Evolutionary conservation across 1,284 basidiomycete genomes (phyloP).

Genomic region (Thelephora terrestris): DNA sequence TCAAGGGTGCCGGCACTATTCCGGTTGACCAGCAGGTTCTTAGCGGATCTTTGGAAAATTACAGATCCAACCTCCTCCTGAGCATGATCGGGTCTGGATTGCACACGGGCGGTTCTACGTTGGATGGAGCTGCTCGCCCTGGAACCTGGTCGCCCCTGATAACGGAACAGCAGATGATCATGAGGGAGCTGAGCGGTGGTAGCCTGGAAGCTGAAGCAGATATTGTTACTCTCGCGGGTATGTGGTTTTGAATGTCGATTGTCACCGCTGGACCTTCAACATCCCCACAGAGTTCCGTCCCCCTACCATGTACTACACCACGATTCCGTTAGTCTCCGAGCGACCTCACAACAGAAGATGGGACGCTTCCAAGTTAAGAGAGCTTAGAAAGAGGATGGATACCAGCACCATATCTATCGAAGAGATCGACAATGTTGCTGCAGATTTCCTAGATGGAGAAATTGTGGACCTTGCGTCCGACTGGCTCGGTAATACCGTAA

Average conservation of each 20-base stretch:
- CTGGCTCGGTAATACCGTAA: conserved; percentile 96
- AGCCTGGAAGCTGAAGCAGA: conserved; percentile 73
- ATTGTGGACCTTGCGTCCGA: conserved; percentile 94
- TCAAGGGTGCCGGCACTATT: conserved; percentile 81
- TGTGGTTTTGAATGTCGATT: conserved; percentile 19
- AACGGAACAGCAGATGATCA: conserved; percentile 91
- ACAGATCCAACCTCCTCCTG: conserved; percentile 81
- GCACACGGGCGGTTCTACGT: conserved; percentile 41
- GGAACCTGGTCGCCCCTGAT: conserved; percentile 58
- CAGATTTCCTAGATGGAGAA: conserved; percentile 84
- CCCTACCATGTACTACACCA: conserved; percentile 88
- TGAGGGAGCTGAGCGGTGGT: conserved; percentile 82
- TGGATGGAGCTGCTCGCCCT: conserved; percentile 48
- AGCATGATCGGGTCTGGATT: conserved; percentile 85
- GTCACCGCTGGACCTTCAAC: conserved; percentile 6
- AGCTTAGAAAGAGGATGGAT: conserved; percentile 86
- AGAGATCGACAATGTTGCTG: conserved; percentile 85
- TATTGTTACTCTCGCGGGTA: conserved; percentile 75
- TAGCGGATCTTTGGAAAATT: conserved; percentile 87
- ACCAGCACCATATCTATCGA: conserved; percentile 74
- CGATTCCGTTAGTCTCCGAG: conserved; percentile 80
- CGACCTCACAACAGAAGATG: conserved; percentile 78
- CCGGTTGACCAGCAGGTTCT: conserved; percentile 87
- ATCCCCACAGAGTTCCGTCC: conserved; percentile 61
- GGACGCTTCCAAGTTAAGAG: conserved; percentile 91